Evolutionary conservation across 495 filamentous ascomycete genomes (phyloP).

Genomic region (Zalerion maritima): DNA sequence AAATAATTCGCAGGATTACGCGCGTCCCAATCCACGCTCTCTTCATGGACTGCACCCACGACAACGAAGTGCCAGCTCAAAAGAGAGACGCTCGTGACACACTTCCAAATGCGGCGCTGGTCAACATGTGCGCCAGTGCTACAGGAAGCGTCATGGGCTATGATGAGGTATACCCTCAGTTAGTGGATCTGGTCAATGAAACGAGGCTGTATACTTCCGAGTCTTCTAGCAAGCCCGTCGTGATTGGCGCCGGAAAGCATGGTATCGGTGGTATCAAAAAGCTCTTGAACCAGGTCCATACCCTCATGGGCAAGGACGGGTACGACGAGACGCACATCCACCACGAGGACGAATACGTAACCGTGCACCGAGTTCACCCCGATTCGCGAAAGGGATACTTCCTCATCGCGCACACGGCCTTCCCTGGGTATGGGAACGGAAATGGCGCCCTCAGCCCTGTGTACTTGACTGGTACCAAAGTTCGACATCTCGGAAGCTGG

Average conservation of each 20-base stretch:
- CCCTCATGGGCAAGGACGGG: constrained; percentile 80
- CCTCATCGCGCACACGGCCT: constrained; percentile 87
- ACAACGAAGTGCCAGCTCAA: constrained; percentile 92
- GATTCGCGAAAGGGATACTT: constrained; percentile 84
- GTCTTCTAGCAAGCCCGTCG: constrained; percentile 46
- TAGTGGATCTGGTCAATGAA: constrained; percentile 83
- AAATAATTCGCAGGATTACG: constrained; percentile 59
- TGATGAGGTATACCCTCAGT: constrained; percentile 86
- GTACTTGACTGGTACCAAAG: constrained; percentile 56
- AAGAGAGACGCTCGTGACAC: constrained; percentile 92
- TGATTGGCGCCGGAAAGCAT: constrained; percentile 46
- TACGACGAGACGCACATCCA: constrained; percentile 95
- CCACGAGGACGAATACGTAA: constrained; percentile 90
- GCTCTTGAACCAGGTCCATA: constrained; percentile 82
- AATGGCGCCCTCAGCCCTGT: constrained; percentile 64
- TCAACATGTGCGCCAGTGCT: constrained; percentile 87
- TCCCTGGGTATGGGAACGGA: constrained; percentile 70
- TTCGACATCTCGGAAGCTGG: constrained; percentile 77
- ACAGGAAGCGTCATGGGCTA: constrained; percentile 98
- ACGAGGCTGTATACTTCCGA: constrained; percentile 64
- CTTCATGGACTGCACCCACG: constrained; percentile 99
- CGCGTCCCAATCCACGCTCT: constrained; percentile 76
- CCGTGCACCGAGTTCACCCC: constrained; percentile 88
- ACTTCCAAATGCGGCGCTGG: constrained; percentile 85
- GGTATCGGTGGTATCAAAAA: constrained; percentile 86